phyloP scores from a whole-genome alignment of 225 moss, liverwort and hornwort genomes.

The Pseudisothecium myosuroides region DNA sequence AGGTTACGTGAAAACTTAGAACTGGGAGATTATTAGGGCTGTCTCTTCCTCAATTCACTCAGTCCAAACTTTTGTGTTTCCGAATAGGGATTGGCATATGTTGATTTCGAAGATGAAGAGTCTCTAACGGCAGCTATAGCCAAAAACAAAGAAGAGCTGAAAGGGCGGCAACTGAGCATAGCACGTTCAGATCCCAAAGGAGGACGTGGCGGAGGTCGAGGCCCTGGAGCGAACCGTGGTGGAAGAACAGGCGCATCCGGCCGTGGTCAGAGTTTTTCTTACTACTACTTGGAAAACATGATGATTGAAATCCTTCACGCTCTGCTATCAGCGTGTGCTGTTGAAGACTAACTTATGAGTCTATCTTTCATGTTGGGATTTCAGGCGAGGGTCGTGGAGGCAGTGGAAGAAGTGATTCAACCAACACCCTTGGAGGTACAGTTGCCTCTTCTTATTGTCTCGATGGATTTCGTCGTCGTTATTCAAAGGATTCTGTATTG shows the following conservation, averaged over 20 bases:
- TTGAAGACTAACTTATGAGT: background rate
- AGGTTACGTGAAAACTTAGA: background rate
- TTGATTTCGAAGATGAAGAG: conserved; percentile 87
- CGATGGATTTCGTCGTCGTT: background rate
- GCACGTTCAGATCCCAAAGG: conserved; percentile 80
- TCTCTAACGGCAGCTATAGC: conserved; percentile 66
- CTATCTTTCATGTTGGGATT: background rate
- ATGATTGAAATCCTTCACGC: background rate
- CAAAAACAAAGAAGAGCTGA: conserved; percentile 68
- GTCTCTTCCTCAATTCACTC: background rate
- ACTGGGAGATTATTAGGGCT: background rate
- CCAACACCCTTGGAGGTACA: conserved; percentile 14
- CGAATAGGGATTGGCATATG: conserved; percentile 85
- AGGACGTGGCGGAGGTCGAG: conserved; percentile 40
- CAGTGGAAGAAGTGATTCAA: conserved; percentile 28
- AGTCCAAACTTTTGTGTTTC: background rate
- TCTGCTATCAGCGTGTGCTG: background rate
- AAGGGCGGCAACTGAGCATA: conserved; percentile 62
- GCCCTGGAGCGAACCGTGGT: conserved; percentile 26
- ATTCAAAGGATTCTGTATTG: background rate
- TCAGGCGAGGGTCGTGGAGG: conserved; percentile 35
- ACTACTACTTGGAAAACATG: background rate
- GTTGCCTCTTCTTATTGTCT: background rate
- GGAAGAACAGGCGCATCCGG: conserved; percentile 28
- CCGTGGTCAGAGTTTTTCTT: conserved; percentile 19